Base-by-base conservation (phyloP, 2,329 filamentous ascomycete genomes). In the Conoideocrella luteorostrata region DNA sequence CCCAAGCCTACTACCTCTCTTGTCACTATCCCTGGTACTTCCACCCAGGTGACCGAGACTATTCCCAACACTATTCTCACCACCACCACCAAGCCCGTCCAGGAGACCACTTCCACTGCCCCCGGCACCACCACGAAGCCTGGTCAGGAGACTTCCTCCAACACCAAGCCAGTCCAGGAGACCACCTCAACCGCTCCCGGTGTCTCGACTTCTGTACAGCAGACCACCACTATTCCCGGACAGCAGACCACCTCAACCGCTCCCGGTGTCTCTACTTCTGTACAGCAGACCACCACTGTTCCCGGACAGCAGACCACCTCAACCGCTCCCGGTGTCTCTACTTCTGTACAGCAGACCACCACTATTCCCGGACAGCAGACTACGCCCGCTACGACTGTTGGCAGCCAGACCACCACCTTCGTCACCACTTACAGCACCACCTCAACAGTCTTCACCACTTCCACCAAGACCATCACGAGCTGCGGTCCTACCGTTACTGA, bases 361-460 rank as follows among this genome's bases (percentile, higher is more conserved):
- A 21, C 22, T 9, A 7, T 21, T 24, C 28, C 34, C 15, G 30
- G 26, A 5, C 34, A 44, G n/a, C 12, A 45, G 43, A 47, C n/a
- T 37, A 32, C 44, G 34, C 39, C 45, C 21, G 35, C 41, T 21
- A 49, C 48, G 15, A 44, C 43, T 21, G 30, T 36, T 29, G 35
- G 18, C 30, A 46, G 20, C 44, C 48, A 13, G 23, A n/a, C 36
- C 7, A 45, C 49, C 18, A 50, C 49, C 28, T 52, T 52, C 41
- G 49, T 56, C 41, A 64, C 60, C 46, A 68, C 64, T 52, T 71
- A 66, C 57, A 57, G 67, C 52, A 68, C 60, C 50, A 70, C 69
- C 47, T 72, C 71, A 2, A 75, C 74, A 39, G 60, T 77, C 57
- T 75, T 66, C 66, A 69, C 67, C 47, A 78, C 75, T 33, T 57